Evolutionary conservation across 257 asterid genomes (phyloP).

Genomic region (Solanum microdontum): DNA sequence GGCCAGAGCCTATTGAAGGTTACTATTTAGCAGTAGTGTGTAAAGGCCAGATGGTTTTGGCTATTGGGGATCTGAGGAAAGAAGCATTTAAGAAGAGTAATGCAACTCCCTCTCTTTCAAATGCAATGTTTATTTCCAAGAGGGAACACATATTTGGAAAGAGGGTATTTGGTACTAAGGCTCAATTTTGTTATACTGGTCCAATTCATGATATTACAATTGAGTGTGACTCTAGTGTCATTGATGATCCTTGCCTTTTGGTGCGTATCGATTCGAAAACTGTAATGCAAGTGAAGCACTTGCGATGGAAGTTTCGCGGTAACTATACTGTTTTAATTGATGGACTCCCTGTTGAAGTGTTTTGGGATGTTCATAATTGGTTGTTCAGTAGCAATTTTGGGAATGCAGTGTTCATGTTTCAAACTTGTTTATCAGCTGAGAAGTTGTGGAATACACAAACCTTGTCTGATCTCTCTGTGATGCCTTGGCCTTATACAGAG

Average conservation of each 20-base stretch:
- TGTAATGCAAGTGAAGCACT: slow-evolving; percentile 65
- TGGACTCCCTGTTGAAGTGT: slow-evolving; percentile 76
- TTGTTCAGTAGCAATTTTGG: slow-evolving; percentile 55
- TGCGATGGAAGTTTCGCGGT: slow-evolving; percentile 82
- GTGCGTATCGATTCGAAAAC: slow-evolving; percentile 51
- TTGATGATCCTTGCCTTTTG: slow-evolving; percentile 48
- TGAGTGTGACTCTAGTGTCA: slow-evolving; percentile 47
- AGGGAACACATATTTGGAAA: slow-evolving; percentile 71
- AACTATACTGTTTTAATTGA: slow-evolving; percentile 59
- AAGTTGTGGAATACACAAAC: slow-evolving; percentile 43
- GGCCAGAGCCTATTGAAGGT: slow-evolving; percentile 80
- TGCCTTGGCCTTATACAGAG: slow-evolving; percentile 43
- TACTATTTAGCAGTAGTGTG: slow-evolving; percentile 62
- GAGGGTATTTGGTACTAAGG: slow-evolving; percentile 49
- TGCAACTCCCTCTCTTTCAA: slow-evolving; percentile 27
- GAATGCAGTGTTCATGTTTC: slow-evolving; percentile 72
- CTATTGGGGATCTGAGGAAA: slow-evolving; percentile 67
- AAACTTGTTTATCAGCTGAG: slow-evolving; percentile 49
- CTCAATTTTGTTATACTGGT: slow-evolving; percentile 62
- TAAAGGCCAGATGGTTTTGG: slow-evolving; percentile 52
- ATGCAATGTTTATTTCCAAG: slow-evolving; percentile 49
- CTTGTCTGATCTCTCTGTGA: slow-evolving; percentile 22
- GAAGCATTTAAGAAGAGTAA: slow-evolving; percentile 79
- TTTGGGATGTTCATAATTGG: slow-evolving; percentile 93
- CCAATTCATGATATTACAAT: slow-evolving; percentile 59